Percentiles rank a stretch among this genome's conserved stretches.
Evolutionary conservation across 352 stramenopile species (phyloP).

Genomic region (Phytopythium delawarense): DNA sequence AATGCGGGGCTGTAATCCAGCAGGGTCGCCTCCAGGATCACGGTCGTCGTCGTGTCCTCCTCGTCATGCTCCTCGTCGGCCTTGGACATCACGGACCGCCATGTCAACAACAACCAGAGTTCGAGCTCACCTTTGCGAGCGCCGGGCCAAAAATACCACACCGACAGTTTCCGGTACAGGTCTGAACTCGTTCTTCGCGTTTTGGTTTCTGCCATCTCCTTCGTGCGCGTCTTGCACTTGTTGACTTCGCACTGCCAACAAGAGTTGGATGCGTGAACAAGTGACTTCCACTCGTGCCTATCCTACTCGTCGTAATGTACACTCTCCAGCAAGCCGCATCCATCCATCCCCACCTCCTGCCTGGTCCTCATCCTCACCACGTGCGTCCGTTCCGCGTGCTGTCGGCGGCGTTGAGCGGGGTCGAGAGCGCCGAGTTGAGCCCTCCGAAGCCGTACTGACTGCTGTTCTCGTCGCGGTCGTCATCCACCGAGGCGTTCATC

Average conservation of each 20-base stretch:
- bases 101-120: neutral
- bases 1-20: slow-evolving; percentile 15
- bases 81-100: neutral
- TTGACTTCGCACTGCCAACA: neutral
- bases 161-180: neutral
- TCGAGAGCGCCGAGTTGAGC: slow-evolving; percentile 12
- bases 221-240: neutral
- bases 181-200: neutral
- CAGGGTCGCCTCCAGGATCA: slow-evolving; percentile 29
- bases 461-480: slow-evolving; percentile 2
- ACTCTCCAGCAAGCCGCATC: neutral
- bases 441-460: slow-evolving; percentile 6
- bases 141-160: slow-evolving; percentile 1
- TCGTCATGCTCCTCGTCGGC: neutral
- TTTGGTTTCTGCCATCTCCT: neutral
- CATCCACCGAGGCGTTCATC: neutral
- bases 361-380: slow-evolving; percentile 19
- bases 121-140: neutral
- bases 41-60: slow-evolving; percentile 9
- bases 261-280: neutral
- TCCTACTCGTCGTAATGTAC: slow-evolving; percentile 9
- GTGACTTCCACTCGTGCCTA: neutral
- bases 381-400: slow-evolving; percentile 2
- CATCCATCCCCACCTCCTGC: neutral
- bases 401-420: slow-evolving; percentile 1